Conservation (phyloP, 2,329 filamentous ascomycete species). For the Colletotrichum viniferum region DNA sequence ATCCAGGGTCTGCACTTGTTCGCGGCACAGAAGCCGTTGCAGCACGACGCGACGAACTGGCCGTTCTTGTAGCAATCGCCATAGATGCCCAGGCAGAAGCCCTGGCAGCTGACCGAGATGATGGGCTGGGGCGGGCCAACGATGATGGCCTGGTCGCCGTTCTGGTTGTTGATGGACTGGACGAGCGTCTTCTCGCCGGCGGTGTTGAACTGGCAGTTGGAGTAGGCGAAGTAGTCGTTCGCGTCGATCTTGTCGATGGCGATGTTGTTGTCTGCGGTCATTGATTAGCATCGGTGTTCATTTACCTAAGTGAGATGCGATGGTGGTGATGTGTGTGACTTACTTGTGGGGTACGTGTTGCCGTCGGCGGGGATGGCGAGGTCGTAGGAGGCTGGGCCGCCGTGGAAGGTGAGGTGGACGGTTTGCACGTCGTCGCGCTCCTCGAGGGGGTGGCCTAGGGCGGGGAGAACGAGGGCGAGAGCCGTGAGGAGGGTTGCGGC, state of each 20-base stretch:
- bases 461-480: constrained; percentile 8
- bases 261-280: constrained; percentile 39
- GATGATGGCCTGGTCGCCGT: constrained; percentile 45
- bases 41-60: constrained; percentile 43
- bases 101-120: constrained; percentile 44
- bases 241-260: constrained; percentile 44
- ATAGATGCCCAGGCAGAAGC: constrained; percentile 45
- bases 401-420: constrained; percentile 49
- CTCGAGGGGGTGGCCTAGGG: constrained; percentile 5
- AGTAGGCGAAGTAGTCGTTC: constrained; percentile 46
- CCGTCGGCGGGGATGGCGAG: constrained; percentile 48
- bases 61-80: constrained; percentile 41
- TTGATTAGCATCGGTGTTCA: background rate
- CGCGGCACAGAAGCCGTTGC: constrained; percentile 47
- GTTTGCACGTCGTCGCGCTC: constrained; percentile 37
- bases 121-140: constrained; percentile 48
- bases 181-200: constrained; percentile 34
- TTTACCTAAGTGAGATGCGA: background rate
- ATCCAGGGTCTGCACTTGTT: constrained; percentile 44
- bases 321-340: background rate
- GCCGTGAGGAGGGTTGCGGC: background rate
- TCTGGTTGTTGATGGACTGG: constrained; percentile 30
- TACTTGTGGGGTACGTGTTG: constrained; percentile 39
- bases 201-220: constrained; percentile 49
- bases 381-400: constrained; percentile 43